phyloP scores from a whole-genome alignment of 2,329 filamentous ascomycete species.

The Neofusicoccum parvum region DNA sequence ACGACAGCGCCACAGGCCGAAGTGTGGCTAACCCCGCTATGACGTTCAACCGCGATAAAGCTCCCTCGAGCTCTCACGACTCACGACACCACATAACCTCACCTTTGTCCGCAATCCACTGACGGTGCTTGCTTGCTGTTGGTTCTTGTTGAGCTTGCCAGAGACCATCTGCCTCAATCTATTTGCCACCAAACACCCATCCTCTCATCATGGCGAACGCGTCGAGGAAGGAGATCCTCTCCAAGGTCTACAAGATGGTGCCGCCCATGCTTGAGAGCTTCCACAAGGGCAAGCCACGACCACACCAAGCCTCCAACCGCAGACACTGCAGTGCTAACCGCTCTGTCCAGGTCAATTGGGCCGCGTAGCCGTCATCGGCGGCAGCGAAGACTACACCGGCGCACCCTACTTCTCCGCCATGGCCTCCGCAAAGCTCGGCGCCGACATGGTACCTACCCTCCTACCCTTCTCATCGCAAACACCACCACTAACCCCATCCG shows the following conservation, averaged over 20 bases:
- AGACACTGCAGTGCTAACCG: conserved; percentile 23
- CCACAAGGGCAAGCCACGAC: conserved; percentile 73
- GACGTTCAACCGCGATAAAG: conserved; percentile 4
- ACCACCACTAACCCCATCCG: not conserved
- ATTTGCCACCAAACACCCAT: not conserved
- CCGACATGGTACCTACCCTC: conserved; percentile 71
- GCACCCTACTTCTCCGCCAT: conserved; percentile 98
- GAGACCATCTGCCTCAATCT: not conserved
- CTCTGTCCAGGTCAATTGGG: conserved; percentile 77
- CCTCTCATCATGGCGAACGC: conserved; percentile 49
- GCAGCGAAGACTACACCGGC: conserved; percentile 93
- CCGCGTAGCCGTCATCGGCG: conserved; percentile 89
- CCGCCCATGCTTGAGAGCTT: conserved; percentile 94
- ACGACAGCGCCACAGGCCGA: not conserved
- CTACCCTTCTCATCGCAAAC: not conserved
- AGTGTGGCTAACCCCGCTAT: conserved; percentile 17
- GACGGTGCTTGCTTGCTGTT: not conserved
- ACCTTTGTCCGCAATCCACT: not conserved
- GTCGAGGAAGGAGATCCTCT: conserved; percentile 73
- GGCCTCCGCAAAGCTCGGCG: conserved; percentile 87
- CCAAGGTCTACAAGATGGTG: conserved; percentile 83
- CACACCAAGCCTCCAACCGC: not conserved
- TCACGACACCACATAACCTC: not conserved
- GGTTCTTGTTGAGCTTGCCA: not conserved
- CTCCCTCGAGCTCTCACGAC: not conserved